Percentiles rank a stretch among this genome's conserved stretches.
phyloP scores from a whole-genome alignment of 192 early-diverging fungal genomes.

The Backusella westeae region DNA sequence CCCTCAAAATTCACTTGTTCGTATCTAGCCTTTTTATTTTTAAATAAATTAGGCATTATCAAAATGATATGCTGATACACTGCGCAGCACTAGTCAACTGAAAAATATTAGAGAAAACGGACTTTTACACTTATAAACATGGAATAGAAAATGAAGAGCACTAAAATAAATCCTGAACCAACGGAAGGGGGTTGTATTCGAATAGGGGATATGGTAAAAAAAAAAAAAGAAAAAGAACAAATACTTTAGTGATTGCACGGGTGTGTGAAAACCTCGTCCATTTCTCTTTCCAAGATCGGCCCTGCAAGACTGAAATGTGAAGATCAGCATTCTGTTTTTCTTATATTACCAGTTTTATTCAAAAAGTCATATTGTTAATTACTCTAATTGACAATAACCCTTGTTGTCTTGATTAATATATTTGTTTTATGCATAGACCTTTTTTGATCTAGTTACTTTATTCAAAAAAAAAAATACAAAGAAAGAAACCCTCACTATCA shows the following conservation, averaged over 20 bases:
- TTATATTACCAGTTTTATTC: not conserved
- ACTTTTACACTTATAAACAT: not conserved
- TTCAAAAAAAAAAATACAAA: not conserved
- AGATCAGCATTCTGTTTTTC: slow-evolving; percentile 9
- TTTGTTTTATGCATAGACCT: not conserved
- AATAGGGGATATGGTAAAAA: not conserved
- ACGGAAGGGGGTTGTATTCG: not conserved
- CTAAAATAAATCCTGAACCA: not conserved
- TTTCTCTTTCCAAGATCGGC: not conserved
- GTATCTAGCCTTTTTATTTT: not conserved
- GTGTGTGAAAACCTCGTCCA: not conserved
- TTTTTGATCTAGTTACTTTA: slow-evolving; percentile 8
- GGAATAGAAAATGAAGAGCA: not conserved
- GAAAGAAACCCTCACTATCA: not conserved
- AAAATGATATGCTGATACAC: not conserved
- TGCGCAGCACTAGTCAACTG: slow-evolving; percentile 1
- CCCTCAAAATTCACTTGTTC: slow-evolving; percentile 5
- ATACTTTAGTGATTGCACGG: not conserved
- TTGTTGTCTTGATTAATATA: slow-evolving; percentile 11
- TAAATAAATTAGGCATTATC: not conserved
- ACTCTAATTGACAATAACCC: slow-evolving; percentile 15
- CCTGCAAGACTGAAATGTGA: not conserved
- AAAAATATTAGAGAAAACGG: not conserved
- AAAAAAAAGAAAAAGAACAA: not conserved
- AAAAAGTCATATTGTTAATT: slow-evolving; percentile 17